These are phyloP conservation scores for Mortierella sp. DNA, from an alignment of 371 early-diverging fungal genomes.

Conservation along the genomic window DNA sequence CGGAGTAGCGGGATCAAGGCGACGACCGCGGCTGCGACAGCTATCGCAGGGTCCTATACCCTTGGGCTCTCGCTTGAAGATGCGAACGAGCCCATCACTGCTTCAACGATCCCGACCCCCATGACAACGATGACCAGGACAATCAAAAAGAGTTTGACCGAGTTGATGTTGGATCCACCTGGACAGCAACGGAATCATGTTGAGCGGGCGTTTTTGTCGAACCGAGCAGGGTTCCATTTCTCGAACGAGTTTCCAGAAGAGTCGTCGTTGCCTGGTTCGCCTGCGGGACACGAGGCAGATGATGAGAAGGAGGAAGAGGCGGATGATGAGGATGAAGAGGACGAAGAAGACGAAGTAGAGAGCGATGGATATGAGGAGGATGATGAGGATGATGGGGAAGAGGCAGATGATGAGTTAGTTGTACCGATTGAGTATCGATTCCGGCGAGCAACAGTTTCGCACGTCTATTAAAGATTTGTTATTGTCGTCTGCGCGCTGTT, in stretches of 20 bases:
- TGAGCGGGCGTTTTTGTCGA: background rate
- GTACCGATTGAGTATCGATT: background rate
- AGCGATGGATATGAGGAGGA: too few relatives aligned
- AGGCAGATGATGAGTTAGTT: constrained; percentile 14
- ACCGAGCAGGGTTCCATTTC: background rate
- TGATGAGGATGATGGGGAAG: constrained; percentile 37
- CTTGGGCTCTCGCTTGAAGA: constrained; percentile 28
- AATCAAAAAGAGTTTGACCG: too few relatives aligned
- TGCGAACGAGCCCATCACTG: background rate
- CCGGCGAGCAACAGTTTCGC: constrained; percentile 5
- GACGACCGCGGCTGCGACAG: background rate
- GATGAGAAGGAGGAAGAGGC: too few relatives aligned
- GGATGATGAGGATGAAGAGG: too few relatives aligned
- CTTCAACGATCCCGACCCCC: too few relatives aligned
- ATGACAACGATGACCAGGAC: too few relatives aligned
- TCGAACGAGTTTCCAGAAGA: background rate
- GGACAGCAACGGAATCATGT: background rate
- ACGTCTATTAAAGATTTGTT: background rate
- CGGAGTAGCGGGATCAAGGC: background rate
- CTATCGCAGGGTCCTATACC: background rate
- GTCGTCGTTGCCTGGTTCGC: constrained; percentile 15
- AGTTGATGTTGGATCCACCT: background rate
- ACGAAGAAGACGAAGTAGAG: too few relatives aligned
- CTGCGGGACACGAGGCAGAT: constrained; percentile 34
- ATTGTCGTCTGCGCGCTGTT: too few relatives aligned